These are phyloP conservation scores for Phanerodontia chrysosporium DNA, from an alignment of 768 basidiomycete species.

Conservation along the genomic window DNA sequence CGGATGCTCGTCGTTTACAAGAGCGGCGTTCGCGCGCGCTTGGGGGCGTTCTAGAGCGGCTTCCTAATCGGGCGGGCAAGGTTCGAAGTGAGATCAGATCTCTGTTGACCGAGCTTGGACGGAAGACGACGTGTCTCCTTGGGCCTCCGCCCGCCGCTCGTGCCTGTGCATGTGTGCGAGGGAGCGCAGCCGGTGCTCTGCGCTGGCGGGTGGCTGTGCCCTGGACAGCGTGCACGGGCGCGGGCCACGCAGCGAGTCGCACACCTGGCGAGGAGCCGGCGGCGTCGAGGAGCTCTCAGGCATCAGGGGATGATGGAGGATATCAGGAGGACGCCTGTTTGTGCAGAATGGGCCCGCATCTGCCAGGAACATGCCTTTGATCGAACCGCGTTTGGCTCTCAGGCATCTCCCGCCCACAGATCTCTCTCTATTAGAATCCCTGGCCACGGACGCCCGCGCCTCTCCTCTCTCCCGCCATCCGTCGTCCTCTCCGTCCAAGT, in stretches of 20 bases:
- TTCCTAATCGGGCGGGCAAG: neutral
- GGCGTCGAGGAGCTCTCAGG: neutral
- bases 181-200: neutral
- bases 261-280: too few relatives aligned
- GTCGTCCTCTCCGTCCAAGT: neutral
- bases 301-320: neutral
- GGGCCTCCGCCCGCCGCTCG: too few relatives aligned
- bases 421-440: neutral
- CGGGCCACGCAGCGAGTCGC: too few relatives aligned
- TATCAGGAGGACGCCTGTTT: neutral
- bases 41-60: neutral
- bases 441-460: neutral
- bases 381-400: neutral
- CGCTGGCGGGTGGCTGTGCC: neutral
- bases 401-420: neutral
- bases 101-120: neutral
- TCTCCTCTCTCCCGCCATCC: neutral
- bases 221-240: too few relatives aligned
- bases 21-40: neutral
- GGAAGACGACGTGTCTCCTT: neutral
- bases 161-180: neutral
- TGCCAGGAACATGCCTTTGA: neutral
- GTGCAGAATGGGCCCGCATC: neutral
- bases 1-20: too few relatives aligned
- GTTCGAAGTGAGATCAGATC: slow-evolving; percentile 1